Conservation (phyloP, 352 stramenopile genomes). For the Aphanomyces euteiches region DNA sequence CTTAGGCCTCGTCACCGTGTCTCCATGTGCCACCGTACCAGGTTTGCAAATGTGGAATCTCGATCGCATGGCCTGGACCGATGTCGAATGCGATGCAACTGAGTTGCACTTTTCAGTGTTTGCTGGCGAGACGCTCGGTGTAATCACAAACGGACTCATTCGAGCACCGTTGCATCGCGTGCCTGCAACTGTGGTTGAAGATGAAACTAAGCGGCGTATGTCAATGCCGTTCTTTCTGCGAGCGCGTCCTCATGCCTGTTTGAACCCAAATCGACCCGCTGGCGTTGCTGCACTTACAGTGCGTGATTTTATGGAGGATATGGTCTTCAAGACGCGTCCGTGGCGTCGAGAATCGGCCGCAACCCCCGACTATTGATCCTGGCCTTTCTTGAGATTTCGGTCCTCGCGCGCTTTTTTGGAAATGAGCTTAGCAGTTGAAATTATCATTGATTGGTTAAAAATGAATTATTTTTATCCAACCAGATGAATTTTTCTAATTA, state of each 20-base stretch:
- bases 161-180: conserved; percentile 71
- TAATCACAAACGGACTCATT: conserved; percentile 72
- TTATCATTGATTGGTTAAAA: not conserved
- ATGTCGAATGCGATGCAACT: conserved; percentile 62
- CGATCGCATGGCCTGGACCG: conserved; percentile 73
- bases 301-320: conserved; percentile 80
- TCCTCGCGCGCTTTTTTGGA: not conserved
- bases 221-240: conserved; percentile 84
- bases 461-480: conserved; percentile 5
- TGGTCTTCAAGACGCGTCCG: conserved; percentile 72
- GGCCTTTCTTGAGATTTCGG: not conserved
- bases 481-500: conserved; percentile 9
- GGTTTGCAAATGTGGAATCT: conserved; percentile 85
- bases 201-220: conserved; percentile 63
- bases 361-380: conserved; percentile 27
- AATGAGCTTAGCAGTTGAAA: no score
- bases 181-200: conserved; percentile 56
- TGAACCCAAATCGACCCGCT: conserved; percentile 51
- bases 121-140: conserved; percentile 67
- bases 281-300: conserved; percentile 42
- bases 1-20: conserved; percentile 74
- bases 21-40: conserved; percentile 62
- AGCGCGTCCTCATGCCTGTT: conserved; percentile 45
- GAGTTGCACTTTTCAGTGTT: conserved; percentile 75
- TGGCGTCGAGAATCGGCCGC: conserved; percentile 45